Conservation (phyloP, 768 basidiomycete species). For the Tylopilus subfusipes region DNA sequence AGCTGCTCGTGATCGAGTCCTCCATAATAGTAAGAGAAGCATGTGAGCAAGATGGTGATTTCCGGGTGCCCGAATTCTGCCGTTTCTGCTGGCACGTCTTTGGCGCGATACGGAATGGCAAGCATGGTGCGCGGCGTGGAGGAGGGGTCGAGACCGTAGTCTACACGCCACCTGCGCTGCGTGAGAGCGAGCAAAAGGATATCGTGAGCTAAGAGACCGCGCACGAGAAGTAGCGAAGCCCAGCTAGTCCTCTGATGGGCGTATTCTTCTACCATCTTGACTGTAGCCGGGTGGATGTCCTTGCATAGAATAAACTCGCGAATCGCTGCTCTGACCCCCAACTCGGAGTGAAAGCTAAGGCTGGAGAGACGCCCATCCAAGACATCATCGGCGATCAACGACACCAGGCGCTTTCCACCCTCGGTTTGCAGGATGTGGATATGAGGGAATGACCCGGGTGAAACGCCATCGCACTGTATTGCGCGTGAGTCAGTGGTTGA, state of each 20-base stretch:
- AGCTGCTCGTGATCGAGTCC: conserved; percentile 27
- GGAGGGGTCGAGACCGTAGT: too few species aligned
- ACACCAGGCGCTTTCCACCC: conserved; percentile 12
- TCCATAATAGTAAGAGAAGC: too few species aligned
- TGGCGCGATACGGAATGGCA: conserved; percentile 38
- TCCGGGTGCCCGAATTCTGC: too few species aligned
- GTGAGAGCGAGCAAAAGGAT: conserved; percentile 30
- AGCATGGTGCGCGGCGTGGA: conserved; percentile 30
- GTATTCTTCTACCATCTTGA: too few species aligned
- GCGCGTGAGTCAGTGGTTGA: too few species aligned
- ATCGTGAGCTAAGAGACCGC: conserved; percentile 32
- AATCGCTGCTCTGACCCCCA: conserved; percentile 5
- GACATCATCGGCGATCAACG: background rate
- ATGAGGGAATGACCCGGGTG: conserved; percentile 17
- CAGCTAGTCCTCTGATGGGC: background rate
- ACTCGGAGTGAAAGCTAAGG: too few species aligned
- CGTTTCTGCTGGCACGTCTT: too few species aligned
- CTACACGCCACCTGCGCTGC: too few species aligned
- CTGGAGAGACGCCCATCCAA: too few species aligned
- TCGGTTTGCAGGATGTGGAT: conserved; percentile 20
- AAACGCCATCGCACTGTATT: too few species aligned
- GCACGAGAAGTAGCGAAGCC: conserved; percentile 28
- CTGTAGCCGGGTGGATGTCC: background rate
- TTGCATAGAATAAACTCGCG: conserved; percentile 21
- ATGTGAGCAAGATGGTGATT: too few species aligned